Base-by-base conservation (phyloP, 768 basidiomycete species). In the Trametes maxima region DNA sequence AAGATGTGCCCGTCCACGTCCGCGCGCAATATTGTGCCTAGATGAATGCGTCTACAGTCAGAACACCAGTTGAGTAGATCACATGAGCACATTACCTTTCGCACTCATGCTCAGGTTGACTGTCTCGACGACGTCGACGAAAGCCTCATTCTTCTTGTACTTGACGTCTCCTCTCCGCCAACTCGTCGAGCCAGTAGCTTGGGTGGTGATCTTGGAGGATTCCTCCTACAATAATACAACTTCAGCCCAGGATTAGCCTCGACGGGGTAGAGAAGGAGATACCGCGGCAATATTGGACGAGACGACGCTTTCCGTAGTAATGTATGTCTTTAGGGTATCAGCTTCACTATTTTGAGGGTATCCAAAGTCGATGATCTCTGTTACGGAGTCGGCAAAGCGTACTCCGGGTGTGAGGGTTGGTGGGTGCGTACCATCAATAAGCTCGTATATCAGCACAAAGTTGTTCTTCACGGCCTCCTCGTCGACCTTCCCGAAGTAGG, bases 91-190 rank as follows among this genome's bases (percentile, higher is more conserved):
- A 28, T 7, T 62, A 90, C 95, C 95, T 79, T 96, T 98, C 2
- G 95, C 91, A 72, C 94, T 96, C 95, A 98, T 97, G 68, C 93
- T 89, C 56, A 98, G 74, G 70, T 99, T 98, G 63, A 99, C 92
- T 2, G 84, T 92, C 78, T 99, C 97, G 45, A 99, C 92, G 10
- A 99, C 97, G 71, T 99, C 97, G n/a, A 99, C 96, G 67, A 98
- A 99, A 0, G 97, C 97, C 71, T 99, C 97, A 66, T 99, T 99
- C 83, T 98, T 99, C 80, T 97, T 91, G 76, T 99, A 98, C 74
- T 95, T 96, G 69, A 98, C 95, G 70, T 98, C 97, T 16, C 86
- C 89, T 59, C 95, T 81, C 43, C 97, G 80, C 97, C 97, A 99
- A 73, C 90, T 96, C 35, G 92, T 98, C 28, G 92, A 89, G 0